Base-by-base conservation (phyloP, 2,329 filamentous ascomycete species). In the Samsoniella hepiali region DNA sequence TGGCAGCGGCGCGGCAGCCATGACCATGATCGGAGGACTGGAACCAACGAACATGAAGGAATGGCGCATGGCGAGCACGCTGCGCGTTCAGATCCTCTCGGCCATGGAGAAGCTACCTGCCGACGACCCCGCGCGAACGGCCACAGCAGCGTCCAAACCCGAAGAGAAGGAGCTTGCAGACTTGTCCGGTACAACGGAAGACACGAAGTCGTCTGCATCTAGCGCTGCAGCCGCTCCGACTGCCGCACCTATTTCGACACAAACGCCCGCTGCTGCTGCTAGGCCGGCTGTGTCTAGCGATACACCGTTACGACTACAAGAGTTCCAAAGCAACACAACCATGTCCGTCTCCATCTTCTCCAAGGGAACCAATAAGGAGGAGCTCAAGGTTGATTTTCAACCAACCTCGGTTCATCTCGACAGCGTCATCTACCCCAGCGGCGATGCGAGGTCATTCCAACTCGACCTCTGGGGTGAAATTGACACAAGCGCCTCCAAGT, bases 391-490 rank as follows among this genome's bases (percentile, higher is more conserved):
- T 3, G 69, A 77, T 8, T 77, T 74, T 57, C 63, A 63, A 1
- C 66, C 71, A 1, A 65, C 60, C 1, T 67, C 67, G 4, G 74
- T 76, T 5, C 65, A 64, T 0, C 63, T 78, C 1, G 64, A 74
- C 44, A 66, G 69, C 1, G 42, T 77, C 9, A 65, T 75, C 22
- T 75, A 75, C 44, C 76, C 76, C 1, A 75, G 69, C 36, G 81
- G 84, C 49, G 90, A 84, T 67, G 81, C 85, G 65, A 88, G 85
- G 70, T 82, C 80, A 1, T 81, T 92, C 50, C 82, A 87, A 22
- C 87, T 83, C 3, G 67, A 90, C 6, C 84, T 94, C 3, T 92
- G 83, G 73, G 85, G 83, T 15, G 73, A 82, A 10, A 87, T 96
- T 69, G 83, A 91, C 59, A 75, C 85, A 0, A 70, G 80, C 1